These are phyloP conservation scores for Nitzschia sp. DNA, from an alignment of 108 stramenopile species.

Conservation along the genomic window DNA sequence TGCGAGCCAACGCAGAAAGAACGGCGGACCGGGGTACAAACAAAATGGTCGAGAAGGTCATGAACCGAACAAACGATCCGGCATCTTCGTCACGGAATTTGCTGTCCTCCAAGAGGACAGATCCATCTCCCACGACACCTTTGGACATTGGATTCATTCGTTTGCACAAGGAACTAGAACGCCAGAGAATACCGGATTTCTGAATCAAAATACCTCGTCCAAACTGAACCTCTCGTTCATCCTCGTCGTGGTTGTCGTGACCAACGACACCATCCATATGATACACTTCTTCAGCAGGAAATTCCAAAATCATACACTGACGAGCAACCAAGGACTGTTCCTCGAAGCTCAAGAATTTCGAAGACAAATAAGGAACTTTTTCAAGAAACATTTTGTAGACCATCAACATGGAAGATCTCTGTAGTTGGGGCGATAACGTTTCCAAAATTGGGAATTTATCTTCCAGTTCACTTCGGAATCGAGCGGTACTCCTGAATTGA, in stretches of 20 bases:
- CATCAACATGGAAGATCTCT: not conserved
- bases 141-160: not conserved
- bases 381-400: not conserved
- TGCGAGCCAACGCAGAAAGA: not conserved
- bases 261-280: not conserved
- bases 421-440: not conserved
- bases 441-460: not conserved
- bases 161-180: not conserved
- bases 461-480: not conserved
- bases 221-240: not conserved
- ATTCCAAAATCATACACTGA: not conserved
- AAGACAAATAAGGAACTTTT: not conserved
- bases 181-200: not conserved
- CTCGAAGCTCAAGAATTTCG: not conserved
- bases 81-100: not conserved
- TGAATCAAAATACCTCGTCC: conserved; percentile 1
- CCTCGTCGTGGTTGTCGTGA: not conserved
- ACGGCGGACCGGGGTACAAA: not conserved
- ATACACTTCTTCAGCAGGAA: not conserved
- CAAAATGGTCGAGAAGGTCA: not conserved
- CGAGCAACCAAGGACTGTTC: not conserved
- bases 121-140: not conserved
- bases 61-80: not conserved
- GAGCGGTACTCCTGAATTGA: not conserved
- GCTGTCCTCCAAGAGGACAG: not conserved